Evolutionary conservation across 2,329 filamentous ascomycete genomes (phyloP), one percentile per base, ranked within the genome.

Genomic region (Colletotrichum kahawae): DNA sequence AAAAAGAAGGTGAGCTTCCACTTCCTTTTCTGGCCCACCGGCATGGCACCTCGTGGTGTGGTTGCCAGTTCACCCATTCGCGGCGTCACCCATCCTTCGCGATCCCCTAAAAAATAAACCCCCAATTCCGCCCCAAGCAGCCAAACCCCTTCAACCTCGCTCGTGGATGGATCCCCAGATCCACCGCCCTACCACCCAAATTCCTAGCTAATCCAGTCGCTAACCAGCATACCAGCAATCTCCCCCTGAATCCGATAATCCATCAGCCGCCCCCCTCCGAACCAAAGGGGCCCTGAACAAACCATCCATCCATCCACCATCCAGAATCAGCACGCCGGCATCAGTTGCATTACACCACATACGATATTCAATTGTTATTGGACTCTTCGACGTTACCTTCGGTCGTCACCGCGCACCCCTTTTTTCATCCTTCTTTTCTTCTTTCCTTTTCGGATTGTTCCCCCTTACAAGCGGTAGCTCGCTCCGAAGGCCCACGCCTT

Each of bases 211-310:
- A 64, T 64, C 34, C 63, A 68, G 63, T 68, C 69, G 63, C 56
- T 75, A 38, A 57, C 56, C 69, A 67, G 73, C 69, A 72, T 66
- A 67, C 69, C 57, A 75, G 71, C 71, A 75, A 75, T 75, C 63
- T 75, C 73, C 73, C 72, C 73, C 73, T 75, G 73, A 75, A 75
- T 73, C 70, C 68, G 68, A 71, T 31, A 72, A 75, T 62, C 67
- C 67, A 63, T 65, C 69, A 33, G 69, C 21, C 21, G 2, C 43
- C 34, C 43, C 69, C 62, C 56, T 60, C 54, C 62, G 27, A 29
- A 66, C 60, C 59, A 56, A 59, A 67, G 48, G 43, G 64, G 48
- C 66, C 38, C 36, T 43, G 29, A 64, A 27, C 29, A 48, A 48
- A 48, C 43, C 43, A 48, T 48, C 43, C 43, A 48, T 48, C 43